phyloP scores from a whole-genome alignment of 805 yeast species.

The Lipomyces kockii region DNA sequence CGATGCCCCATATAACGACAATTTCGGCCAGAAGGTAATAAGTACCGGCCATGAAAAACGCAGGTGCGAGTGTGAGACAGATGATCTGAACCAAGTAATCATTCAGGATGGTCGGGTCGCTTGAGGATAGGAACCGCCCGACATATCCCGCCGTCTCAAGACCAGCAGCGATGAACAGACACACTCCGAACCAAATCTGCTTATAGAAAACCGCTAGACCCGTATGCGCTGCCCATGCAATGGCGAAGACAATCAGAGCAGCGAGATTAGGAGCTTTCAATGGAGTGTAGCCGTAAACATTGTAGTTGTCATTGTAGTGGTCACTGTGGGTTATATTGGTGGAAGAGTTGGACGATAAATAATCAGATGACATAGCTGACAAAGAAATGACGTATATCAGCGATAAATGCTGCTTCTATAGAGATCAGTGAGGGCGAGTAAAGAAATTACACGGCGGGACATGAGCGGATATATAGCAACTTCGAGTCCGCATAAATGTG shows the following conservation, averaged over 20 bases:
- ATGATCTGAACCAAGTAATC: constrained; percentile 67
- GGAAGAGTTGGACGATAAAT: background rate
- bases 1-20: constrained; percentile 62
- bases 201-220: constrained; percentile 51
- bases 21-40: constrained; percentile 73
- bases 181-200: constrained; percentile 69
- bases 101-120: constrained; percentile 42
- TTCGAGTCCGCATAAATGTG: background rate
- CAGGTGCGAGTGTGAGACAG: constrained; percentile 77
- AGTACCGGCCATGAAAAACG: constrained; percentile 82
- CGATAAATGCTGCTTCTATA: background rate
- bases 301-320: background rate
- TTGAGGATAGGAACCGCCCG: constrained; percentile 58
- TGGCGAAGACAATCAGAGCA: constrained; percentile 59
- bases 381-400: background rate
- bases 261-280: constrained; percentile 61
- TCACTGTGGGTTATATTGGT: background rate
- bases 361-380: background rate
- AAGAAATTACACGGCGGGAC: background rate
- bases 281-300: constrained; percentile 48
- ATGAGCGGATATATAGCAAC: background rate
- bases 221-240: constrained; percentile 53
- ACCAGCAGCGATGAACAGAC: constrained; percentile 58
- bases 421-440: background rate
- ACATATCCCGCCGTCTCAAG: constrained; percentile 69